phyloP scores from a whole-genome alignment of 2,329 filamentous ascomycete genomes.

The Xylariales sp. region DNA sequence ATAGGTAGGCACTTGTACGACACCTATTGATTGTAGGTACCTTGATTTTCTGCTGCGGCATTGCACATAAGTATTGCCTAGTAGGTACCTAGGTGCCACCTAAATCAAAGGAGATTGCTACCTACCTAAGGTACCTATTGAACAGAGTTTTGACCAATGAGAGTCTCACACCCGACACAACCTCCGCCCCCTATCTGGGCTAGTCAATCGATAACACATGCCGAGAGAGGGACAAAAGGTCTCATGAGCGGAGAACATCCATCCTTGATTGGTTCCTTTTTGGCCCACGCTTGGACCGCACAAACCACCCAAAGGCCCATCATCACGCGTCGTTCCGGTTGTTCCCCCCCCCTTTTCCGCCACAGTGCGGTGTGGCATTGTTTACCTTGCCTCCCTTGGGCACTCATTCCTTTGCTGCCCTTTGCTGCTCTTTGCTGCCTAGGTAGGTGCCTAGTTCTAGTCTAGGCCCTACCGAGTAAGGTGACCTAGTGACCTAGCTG shows the following conservation, averaged over 20 bases:
- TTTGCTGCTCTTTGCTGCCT: slow-evolving; percentile 10
- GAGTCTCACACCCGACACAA: neutral
- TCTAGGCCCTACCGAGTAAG: no score
- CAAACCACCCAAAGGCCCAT: neutral
- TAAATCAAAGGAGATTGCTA: no score
- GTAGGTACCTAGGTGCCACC: no score
- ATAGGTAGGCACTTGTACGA: no score
- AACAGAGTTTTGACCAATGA: slow-evolving; percentile 5
- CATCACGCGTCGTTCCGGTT: neutral
- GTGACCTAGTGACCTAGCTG: slow-evolving; percentile 11
- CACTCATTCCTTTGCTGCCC: slow-evolving; percentile 18
- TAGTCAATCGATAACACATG: slow-evolving; percentile 8
- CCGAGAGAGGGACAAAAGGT: slow-evolving; percentile 7
- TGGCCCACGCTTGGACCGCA: slow-evolving; percentile 2
- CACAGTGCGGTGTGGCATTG: slow-evolving; percentile 21
- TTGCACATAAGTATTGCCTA: no score
- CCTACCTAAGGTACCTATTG: slow-evolving; percentile 3
- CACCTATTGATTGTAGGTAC: no score
- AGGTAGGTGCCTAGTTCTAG: no score
- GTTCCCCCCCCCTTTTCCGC: slow-evolving; percentile 6
- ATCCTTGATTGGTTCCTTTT: slow-evolving; percentile 14
- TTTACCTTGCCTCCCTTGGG: slow-evolving; percentile 14
- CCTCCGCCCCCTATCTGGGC: neutral
- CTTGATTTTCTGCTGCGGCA: no score
- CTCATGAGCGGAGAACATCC: neutral